These are phyloP conservation scores for Amanita exitialis DNA, from an alignment of 768 basidiomycete species.

Conservation along the genomic window DNA sequence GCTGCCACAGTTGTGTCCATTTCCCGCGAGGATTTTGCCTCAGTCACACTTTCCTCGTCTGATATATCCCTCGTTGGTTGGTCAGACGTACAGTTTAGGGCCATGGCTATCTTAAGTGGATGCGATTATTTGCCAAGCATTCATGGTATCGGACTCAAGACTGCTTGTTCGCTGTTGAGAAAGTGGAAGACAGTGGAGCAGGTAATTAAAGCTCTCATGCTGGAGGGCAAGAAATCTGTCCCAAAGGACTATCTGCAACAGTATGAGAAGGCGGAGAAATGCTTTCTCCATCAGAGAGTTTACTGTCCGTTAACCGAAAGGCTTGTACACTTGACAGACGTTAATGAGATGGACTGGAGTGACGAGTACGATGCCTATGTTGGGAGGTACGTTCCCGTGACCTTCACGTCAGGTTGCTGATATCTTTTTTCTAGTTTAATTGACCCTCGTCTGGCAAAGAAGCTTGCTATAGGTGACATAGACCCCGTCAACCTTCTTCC, in stretches of 20 bases:
- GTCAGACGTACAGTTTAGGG: conserved; percentile 83
- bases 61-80: conserved; percentile 79
- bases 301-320: conserved; percentile 63
- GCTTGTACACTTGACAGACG: conserved; percentile 63
- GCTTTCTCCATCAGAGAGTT: conserved; percentile 88
- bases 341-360: conserved; percentile 42
- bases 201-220: conserved; percentile 59
- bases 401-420: neutral
- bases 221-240: conserved; percentile 80
- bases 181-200: conserved; percentile 84
- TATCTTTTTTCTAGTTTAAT: conserved; percentile 39
- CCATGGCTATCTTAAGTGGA: conserved; percentile 89
- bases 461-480: conserved; percentile 55
- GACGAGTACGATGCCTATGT: conserved; percentile 62
- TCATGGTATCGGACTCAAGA: conserved; percentile 88
- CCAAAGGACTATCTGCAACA: conserved; percentile 66
- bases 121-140: conserved; percentile 93
- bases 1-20: conserved; percentile 58
- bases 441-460: conserved; percentile 51
- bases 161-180: conserved; percentile 71
- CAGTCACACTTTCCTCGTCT: conserved; percentile 31
- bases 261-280: conserved; percentile 80
- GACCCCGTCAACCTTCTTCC: conserved; percentile 61
- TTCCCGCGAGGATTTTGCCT: conserved; percentile 51
- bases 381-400: conserved; percentile 40